phyloP scores from a whole-genome alignment of 306 rosid genomes.

The Cucurbita moschata region DNA sequence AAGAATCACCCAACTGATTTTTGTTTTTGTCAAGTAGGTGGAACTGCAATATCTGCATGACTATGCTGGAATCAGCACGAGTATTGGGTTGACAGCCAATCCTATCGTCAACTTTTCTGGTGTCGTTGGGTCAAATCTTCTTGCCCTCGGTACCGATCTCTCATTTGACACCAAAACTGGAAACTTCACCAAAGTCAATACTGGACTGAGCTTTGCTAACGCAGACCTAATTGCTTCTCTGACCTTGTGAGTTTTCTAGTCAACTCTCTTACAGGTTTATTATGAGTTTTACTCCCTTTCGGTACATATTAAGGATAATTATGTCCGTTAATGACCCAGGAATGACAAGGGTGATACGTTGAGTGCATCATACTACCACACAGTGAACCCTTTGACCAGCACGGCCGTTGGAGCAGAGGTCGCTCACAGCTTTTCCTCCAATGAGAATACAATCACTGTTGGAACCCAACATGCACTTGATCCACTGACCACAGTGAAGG shows the following conservation, averaged over 20 bases:
- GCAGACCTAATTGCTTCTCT: conserved; percentile 54
- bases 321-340: conserved; percentile 26
- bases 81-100: conserved; percentile 72
- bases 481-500: conserved; percentile 56
- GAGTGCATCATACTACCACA: conserved; percentile 72
- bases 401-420: conserved; percentile 83
- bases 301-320: background rate
- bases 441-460: conserved; percentile 55
- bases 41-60: conserved; percentile 78
- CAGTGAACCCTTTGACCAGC: conserved; percentile 39
- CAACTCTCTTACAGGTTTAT: background rate
- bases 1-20: conserved; percentile 1
- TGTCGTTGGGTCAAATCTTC: conserved; percentile 46
- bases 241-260: conserved; percentile 42
- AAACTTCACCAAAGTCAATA: conserved; percentile 44
- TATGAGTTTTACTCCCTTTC: background rate
- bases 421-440: conserved; percentile 48
- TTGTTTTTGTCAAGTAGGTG: conserved; percentile 34
- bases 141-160: conserved; percentile 64
- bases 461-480: conserved; percentile 76
- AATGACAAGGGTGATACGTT: conserved; percentile 58
- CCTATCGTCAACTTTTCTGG: conserved; percentile 76
- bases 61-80: conserved; percentile 61
- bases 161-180: conserved; percentile 63
- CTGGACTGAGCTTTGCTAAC: conserved; percentile 54